A percentile compares a stretch with the other conserved stretches of the same genome.
These are phyloP conservation scores for Raffaelea deltoideospora DNA, from an alignment of 2,329 filamentous ascomycete species.

Conservation along the genomic window DNA sequence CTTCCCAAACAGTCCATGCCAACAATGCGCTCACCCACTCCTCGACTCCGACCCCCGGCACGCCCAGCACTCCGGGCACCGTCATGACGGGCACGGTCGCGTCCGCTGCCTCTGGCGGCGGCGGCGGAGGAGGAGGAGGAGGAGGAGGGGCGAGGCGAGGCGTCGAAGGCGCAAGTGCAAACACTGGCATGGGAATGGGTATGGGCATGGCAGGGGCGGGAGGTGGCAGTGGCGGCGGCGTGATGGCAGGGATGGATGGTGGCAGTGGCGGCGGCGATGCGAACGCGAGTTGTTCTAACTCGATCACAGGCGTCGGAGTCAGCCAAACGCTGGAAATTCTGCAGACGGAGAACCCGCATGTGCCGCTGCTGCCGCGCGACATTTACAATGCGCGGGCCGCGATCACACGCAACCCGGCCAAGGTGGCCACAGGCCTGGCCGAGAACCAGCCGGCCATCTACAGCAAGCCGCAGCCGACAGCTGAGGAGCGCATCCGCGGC, in stretches of 20 bases:
- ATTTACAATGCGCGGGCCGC: conserved; percentile 54
- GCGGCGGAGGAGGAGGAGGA: not conserved
- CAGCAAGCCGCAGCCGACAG: conserved; percentile 47
- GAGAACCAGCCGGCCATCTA: conserved; percentile 50
- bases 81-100: too few species aligned
- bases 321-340: conserved; percentile 52
- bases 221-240: too few species aligned
- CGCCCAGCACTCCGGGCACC: too few species aligned
- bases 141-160: not conserved
- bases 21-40: not conserved
- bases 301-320: conserved; percentile 40
- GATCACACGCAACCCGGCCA: conserved; percentile 49
- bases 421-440: conserved; percentile 42
- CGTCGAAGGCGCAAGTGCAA: too few species aligned
- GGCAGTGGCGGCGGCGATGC: too few species aligned
- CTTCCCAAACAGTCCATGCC: too few species aligned
- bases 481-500: conserved; percentile 48
- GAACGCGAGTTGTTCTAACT: conserved; percentile 8
- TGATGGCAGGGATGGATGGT: not conserved
- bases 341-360: conserved; percentile 47
- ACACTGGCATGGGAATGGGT: too few species aligned
- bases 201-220: too few species aligned
- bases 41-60: too few species aligned
- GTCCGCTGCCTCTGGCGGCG: too few species aligned
- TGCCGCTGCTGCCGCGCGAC: conserved; percentile 46